phyloP scores from a whole-genome alignment of 2,329 filamentous ascomycete genomes.

The Paraphoma chrysanthemicola region DNA sequence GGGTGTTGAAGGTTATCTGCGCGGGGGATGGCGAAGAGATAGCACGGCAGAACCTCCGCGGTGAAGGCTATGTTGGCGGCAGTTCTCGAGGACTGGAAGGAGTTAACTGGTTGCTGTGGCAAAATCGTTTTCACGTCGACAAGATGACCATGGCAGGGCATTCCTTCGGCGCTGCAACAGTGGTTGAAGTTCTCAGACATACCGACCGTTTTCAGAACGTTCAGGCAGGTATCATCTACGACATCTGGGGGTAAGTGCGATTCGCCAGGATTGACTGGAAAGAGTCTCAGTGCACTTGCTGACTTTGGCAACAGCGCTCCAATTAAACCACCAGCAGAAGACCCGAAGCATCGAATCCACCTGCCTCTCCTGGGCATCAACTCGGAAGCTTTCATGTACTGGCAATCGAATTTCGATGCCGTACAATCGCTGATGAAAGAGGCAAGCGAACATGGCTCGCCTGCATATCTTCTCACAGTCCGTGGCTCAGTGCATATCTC shows the following conservation, averaged over 20 bases:
- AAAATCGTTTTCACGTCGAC: constrained; percentile 60
- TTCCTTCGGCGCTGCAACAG: constrained; percentile 71
- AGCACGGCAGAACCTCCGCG: constrained; percentile 61
- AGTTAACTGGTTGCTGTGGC: constrained; percentile 65
- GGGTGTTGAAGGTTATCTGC: constrained; percentile 63
- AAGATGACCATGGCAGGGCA: constrained; percentile 70
- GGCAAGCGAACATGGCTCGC: constrained; percentile 55
- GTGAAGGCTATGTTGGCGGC: constrained; percentile 64
- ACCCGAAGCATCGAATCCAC: constrained; percentile 55
- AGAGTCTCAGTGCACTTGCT: no score
- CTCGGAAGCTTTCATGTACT: constrained; percentile 74
- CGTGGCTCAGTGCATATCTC: constrained; percentile 70
- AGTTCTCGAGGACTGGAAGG: constrained; percentile 66
- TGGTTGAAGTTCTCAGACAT: constrained; percentile 65
- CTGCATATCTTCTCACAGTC: constrained; percentile 56
- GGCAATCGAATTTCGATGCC: constrained; percentile 68
- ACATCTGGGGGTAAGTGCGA: constrained; percentile 65
- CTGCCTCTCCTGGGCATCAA: constrained; percentile 69
- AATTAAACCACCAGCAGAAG: constrained; percentile 50
- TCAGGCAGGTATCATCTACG: constrained; percentile 70
- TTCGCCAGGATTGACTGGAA: not conserved
- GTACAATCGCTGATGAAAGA: constrained; percentile 65
- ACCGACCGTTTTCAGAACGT: constrained; percentile 63
- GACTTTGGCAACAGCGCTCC: constrained; percentile 46
- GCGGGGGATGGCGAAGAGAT: constrained; percentile 61